Base-by-base conservation (phyloP, 208 protist species). In the Histomonas meleagridis region DNA sequence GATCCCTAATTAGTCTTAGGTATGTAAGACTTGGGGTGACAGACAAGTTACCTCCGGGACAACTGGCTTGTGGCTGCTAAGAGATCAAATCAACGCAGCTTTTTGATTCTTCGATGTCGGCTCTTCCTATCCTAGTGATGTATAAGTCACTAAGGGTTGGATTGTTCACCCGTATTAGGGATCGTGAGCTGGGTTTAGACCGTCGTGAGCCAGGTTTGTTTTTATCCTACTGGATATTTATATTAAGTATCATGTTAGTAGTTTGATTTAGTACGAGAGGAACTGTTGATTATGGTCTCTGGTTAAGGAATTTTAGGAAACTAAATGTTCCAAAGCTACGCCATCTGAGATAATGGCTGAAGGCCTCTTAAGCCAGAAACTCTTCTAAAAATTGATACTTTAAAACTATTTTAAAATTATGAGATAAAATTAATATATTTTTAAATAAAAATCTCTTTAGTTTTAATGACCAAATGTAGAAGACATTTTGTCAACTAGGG, bases 201-300 rank as follows among this genome's bases (percentile, higher is more conserved):
- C 95, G 95, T 95, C 94, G 95, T 95, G 95, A 95, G 95, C 95
- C 95, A 95, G 95, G 95, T 95, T 95, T 95, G 94, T 95, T 95
- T 95, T 95, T 96, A 95, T 93, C 93, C 95, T 96, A 95, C 94
- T 94, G 93, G 93, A 93, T 91, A 95, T 53, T 21, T n/a, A n/a
- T n/a, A n/a, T n/a, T n/a, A n/a, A n/a, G 46, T 28, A 51, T 51
- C 70, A 53, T 51, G 46, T 95, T 91, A 94, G 94, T 95, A 94
- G 94, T 94, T n/a, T 86, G 93, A 94, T 92, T 94, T 91, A 95
- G 95, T 95, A 95, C 70, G 70, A 95, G 95, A 95, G 95, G 94
- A 95, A 95, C 95, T 92, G 92, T 95, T 94, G 92, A 70, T 92
- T 94, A 91, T 92, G 93, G 94, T 94, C 94, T 93, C 32, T 90